Evolutionary conservation across 352 stramenopile species (phyloP).

Genomic region (Globisporangium barbulae): DNA sequence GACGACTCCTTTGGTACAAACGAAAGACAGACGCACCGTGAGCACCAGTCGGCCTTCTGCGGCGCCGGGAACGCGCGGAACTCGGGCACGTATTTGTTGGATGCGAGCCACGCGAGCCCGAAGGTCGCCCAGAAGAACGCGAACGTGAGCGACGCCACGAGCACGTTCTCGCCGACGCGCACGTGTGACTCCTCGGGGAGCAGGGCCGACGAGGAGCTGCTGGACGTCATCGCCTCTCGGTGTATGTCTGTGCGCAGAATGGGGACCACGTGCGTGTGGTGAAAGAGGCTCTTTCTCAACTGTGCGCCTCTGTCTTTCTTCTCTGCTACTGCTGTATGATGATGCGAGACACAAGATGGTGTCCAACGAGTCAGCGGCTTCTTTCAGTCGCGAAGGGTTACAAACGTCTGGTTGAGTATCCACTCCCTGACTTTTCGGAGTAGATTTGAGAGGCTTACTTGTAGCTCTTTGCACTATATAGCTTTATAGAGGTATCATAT

Average conservation of each 20-base stretch:
- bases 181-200: constrained; percentile 62
- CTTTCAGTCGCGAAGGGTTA: not conserved
- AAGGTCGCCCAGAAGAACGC: constrained; percentile 71
- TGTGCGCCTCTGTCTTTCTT: not conserved
- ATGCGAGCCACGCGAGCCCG: constrained; percentile 54
- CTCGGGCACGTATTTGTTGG: constrained; percentile 47
- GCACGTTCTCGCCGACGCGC: constrained; percentile 54
- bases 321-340: not conserved
- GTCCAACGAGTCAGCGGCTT: not conserved
- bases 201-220: constrained; percentile 26
- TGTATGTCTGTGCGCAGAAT: not conserved
- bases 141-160: constrained; percentile 59
- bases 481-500: too few species aligned
- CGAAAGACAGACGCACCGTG: constrained; percentile 34
- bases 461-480: too few species aligned
- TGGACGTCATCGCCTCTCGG: not conserved
- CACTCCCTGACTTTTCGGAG: not conserved
- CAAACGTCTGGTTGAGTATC: not conserved
- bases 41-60: constrained; percentile 84
- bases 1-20: not conserved
- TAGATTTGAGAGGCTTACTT: not conserved
- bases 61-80: constrained; percentile 56
- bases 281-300: not conserved
- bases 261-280: not conserved
- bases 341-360: not conserved